Evolutionary conservation across 2,329 filamentous ascomycete genomes (phyloP), one percentile per base, ranked within the genome.

Genomic region (Xylaria sp.): DNA sequence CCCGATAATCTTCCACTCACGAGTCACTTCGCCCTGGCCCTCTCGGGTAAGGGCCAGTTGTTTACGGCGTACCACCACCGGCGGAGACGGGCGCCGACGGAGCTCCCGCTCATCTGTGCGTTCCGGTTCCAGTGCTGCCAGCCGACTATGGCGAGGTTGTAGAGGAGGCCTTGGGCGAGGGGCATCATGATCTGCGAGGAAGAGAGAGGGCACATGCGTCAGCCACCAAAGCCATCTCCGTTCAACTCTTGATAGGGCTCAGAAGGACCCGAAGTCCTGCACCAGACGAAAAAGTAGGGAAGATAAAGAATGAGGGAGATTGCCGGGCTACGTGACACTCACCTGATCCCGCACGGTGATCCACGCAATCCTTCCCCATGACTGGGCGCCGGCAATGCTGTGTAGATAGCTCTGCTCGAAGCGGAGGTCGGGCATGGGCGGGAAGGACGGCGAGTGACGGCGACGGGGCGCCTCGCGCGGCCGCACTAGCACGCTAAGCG

Each of bases 321-420:
- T 20, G 53, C n/a, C 7, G n/a, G 33, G 20, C 20, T 56, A 56
- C 10, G 36, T 17, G 28, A 26, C 33, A 49, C 33, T 36, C 83
- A 96, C 92, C 88, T 97, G 96, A 81, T 99, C 96, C 76, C 93
- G 86, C 42, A 92, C 80, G 20, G 96, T 99, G 74, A 99, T 95
- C 83, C 91, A 92, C 7, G 88, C 86, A 38, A 99, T 88, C 79
- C 89, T 89, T 83, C 92, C 90, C 89, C 90, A 94, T 28, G 89
- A 90, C 73, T 96, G 88, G 42, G 94, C 93, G 65, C 89, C 86
- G 72, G 91, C 88, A 74, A 99, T 92, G 82, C 94, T 97, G 75
- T 92, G 91, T 64, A 99, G 87, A 80, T 99, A 99, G 85, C 94
- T 97, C 86, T 99, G 96, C 83, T 99, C 96, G 82, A 98, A 98